Evolutionary conservation across 495 filamentous ascomycete species (phyloP).

Genomic region (Podospora pseudoanserina): DNA sequence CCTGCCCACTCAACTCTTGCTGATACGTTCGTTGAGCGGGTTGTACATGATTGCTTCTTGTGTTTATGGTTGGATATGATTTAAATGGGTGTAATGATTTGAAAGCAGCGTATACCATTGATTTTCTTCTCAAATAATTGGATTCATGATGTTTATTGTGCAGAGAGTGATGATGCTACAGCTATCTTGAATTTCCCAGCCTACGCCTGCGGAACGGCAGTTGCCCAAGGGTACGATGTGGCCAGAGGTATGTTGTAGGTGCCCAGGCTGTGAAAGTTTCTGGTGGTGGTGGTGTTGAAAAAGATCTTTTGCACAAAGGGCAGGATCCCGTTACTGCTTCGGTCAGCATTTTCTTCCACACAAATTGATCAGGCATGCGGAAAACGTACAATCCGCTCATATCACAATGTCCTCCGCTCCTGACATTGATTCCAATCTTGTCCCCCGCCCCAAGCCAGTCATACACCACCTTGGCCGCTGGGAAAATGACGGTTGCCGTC

Average conservation of each 20-base stretch:
- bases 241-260: conserved; percentile 47
- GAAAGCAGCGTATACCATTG: background rate
- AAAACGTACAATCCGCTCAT: conserved; percentile 47
- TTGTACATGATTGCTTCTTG: background rate
- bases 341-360: background rate
- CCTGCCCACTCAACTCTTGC: conserved; percentile 41
- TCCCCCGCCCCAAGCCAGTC: conserved; percentile 49
- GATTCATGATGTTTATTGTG: no score
- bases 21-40: conserved; percentile 2
- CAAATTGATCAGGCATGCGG: background rate
- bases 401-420: conserved; percentile 49
- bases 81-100: background rate
- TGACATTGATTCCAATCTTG: conserved; percentile 48
- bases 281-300: conserved; percentile 45
- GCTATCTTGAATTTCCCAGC: background rate
- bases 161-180: no score
- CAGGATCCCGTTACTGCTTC: conserved; percentile 42
- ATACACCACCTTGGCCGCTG: conserved; percentile 50
- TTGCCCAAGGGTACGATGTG: conserved; percentile 48
- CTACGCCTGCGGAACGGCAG: conserved; percentile 34
- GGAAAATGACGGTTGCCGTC: conserved; percentile 48
- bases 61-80: background rate
- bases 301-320: conserved; percentile 51
- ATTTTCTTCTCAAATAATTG: background rate
- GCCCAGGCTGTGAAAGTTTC: conserved; percentile 44